These are phyloP conservation scores for Elsinoe necatrix DNA, from an alignment of 2,329 filamentous ascomycete species.

Conservation along the genomic window DNA sequence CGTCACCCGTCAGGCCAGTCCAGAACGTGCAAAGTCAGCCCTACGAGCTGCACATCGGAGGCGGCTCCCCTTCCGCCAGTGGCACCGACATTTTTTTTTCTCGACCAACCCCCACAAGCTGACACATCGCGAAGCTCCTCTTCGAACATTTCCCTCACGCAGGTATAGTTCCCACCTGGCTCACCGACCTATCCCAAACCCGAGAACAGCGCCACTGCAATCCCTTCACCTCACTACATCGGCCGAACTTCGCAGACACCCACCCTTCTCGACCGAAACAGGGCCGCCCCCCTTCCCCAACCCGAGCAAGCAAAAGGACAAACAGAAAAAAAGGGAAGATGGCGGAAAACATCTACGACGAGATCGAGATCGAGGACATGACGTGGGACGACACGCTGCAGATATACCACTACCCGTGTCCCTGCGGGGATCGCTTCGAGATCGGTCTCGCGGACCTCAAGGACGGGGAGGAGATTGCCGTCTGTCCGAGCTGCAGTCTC, in stretches of 20 bases:
- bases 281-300: background rate
- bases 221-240: too few species aligned
- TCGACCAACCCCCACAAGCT: background rate
- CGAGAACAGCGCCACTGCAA: background rate
- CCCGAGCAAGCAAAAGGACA: too few species aligned
- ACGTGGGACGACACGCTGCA: constrained; percentile 73
- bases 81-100: background rate
- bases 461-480: constrained; percentile 88
- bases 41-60: background rate
- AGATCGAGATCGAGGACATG: constrained; percentile 99
- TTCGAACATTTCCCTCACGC: background rate
- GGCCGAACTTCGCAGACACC: too few species aligned
- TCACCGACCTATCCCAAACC: too few species aligned
- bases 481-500: constrained; percentile 92
- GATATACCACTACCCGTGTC: constrained; percentile 93
- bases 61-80: background rate
- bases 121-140: background rate
- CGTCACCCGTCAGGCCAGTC: background rate
- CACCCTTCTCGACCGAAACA: background rate
- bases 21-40: background rate
- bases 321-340: too few species aligned
- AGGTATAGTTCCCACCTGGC: too few species aligned
- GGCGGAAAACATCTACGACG: constrained; percentile 65
- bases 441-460: constrained; percentile 75
- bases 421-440: constrained; percentile 94